These are phyloP conservation scores for Chlorella ohadii DNA, from an alignment of 139 green algal species.

Conservation along the genomic window DNA sequence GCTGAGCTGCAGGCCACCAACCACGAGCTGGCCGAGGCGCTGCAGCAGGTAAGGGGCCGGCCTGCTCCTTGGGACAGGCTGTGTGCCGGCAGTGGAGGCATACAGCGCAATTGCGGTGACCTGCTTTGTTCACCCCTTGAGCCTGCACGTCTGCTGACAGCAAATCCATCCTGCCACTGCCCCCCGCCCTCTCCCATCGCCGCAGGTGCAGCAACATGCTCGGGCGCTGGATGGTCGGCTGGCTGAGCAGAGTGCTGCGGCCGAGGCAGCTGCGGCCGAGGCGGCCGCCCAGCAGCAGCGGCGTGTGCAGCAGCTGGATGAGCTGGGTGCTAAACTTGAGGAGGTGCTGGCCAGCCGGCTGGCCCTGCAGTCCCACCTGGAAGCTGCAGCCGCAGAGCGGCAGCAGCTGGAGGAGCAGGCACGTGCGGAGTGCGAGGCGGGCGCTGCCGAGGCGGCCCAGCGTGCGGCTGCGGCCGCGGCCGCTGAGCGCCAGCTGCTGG, in stretches of 20 bases:
- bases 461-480: neutral
- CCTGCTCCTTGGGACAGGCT: too few relatives aligned
- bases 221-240: neutral
- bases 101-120: too few relatives aligned
- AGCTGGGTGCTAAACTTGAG: neutral
- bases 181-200: too few relatives aligned
- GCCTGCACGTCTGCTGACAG: too few relatives aligned
- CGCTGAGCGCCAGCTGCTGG: neutral
- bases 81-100: too few relatives aligned
- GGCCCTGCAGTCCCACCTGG: neutral
- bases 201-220: neutral
- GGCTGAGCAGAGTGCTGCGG: neutral
- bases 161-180: too few relatives aligned
- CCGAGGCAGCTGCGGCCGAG: neutral
- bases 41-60: neutral
- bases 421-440: neutral
- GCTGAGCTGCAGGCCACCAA: constrained; percentile 7
- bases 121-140: too few relatives aligned
- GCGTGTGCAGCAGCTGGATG: neutral
- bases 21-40: constrained; percentile 21
- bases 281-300: neutral
- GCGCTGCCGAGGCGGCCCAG: neutral
- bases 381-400: neutral
- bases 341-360: neutral
- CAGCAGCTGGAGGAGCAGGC: neutral